Percentiles rank a stretch among this genome's conserved stretches.
Evolutionary conservation across 495 filamentous ascomycete species (phyloP).

Genomic region (Parathielavia appendiculata): DNA sequence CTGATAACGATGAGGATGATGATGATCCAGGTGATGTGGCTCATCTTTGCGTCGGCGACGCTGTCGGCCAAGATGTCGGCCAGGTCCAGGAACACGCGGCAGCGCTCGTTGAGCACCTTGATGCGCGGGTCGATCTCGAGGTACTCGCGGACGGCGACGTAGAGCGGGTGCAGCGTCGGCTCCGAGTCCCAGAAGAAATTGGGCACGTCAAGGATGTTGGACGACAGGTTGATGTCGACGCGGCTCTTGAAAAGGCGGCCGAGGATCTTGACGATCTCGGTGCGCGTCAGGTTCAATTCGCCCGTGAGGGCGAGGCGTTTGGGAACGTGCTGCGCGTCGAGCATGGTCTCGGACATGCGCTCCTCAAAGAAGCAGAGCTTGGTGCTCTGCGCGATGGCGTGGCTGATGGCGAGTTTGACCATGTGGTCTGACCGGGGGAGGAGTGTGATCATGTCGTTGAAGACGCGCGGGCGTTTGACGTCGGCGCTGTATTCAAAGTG

Average conservation of each 20-base stretch:
- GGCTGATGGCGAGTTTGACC: conserved; percentile 96
- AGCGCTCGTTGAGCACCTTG: conserved; percentile 93
- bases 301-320: conserved; percentile 83
- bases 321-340: conserved; percentile 85
- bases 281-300: conserved; percentile 82
- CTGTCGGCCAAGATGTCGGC: conserved; percentile 91
- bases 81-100: conserved; percentile 92
- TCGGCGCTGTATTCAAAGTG: conserved; percentile 93
- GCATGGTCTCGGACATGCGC: conserved; percentile 91
- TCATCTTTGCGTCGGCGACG: conserved; percentile 91
- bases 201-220: conserved; percentile 93
- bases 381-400: conserved; percentile 96
- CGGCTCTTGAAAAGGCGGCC: conserved; percentile 87
- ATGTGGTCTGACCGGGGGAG: conserved; percentile 87
- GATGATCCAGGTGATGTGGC: conserved; percentile 92
- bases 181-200: conserved; percentile 99
- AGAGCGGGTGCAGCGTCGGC: conserved; percentile 89
- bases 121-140: conserved; percentile 94
- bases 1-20: conserved; percentile 88
- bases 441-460: conserved; percentile 98
- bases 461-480: conserved; percentile 81
- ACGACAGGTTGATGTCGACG: conserved; percentile 96
- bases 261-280: conserved; percentile 87
- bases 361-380: conserved; percentile 97
- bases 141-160: conserved; percentile 92